Evolutionary conservation across 2,329 filamentous ascomycete species (phyloP), one percentile per base, ranked within the genome.

Genomic region (Dissoconium aciculare): DNA sequence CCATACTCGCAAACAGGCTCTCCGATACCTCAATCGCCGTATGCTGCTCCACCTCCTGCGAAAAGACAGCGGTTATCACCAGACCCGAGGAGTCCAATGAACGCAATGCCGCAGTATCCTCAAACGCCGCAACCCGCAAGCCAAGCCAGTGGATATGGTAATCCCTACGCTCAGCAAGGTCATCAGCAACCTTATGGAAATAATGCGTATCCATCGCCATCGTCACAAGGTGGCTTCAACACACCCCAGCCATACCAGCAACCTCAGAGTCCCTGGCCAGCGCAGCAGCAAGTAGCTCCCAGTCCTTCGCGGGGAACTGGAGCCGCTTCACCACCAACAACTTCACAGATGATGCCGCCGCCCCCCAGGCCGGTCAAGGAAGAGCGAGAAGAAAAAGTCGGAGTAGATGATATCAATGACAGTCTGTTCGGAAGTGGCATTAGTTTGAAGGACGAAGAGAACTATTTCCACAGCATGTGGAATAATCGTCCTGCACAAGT

Each of bases 371-470:
- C 71, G 9, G 58, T 46, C 17, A 56, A 70, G 55, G 51, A 63
- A 33, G 60, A 63, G 28, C 63, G 62, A 35, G 77, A 78, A 34
- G 64, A 65, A 41, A 68, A 72, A 26, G 65, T 68, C 15, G 59
- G 62, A 28, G 56, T 63, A 9, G 82, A 85, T 45, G 82, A 92
- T 46, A 68, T 85, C 27, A 81, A 78, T 41, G 85, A 94, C 57
- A 79, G 84, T 30, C 58, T 93, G 32, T 76, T 77, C 11, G 81
- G 79, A 11, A 87, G 83, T 11, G 84, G 83, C 29, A 83, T 94
- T 40, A 81, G 93, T 59, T 58, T 93, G 27, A 74, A 78, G 35
- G 83, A 83, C 41, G 85, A 93, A 54, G 82, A 91, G 49, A 80
- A 84, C 44, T 80, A 74, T 42, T 65, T 89, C 53, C 75, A 81